phyloP scores from a whole-genome alignment of 2,329 filamentous ascomycete genomes.

The Fusarium hainanense region DNA sequence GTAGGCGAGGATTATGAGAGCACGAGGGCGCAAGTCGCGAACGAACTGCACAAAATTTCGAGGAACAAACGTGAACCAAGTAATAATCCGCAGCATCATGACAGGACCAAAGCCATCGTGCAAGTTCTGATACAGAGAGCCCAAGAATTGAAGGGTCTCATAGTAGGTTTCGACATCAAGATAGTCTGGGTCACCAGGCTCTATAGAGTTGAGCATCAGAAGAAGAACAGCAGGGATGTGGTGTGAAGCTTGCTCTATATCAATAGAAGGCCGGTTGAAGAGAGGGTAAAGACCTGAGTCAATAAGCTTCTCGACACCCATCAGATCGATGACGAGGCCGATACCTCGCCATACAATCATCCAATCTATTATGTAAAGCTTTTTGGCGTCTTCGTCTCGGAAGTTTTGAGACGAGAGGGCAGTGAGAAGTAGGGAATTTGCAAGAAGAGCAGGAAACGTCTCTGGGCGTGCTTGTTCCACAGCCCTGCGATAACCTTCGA shows the following conservation, averaged over 20 bases:
- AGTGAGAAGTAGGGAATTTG: slow-evolving; percentile 63
- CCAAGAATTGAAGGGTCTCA: slow-evolving; percentile 60
- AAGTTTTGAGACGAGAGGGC: slow-evolving; percentile 63
- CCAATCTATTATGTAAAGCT: slow-evolving; percentile 66
- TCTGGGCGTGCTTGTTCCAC: slow-evolving; percentile 59
- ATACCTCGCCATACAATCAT: slow-evolving; percentile 66
- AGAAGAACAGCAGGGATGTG: slow-evolving; percentile 61
- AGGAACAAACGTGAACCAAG: slow-evolving; percentile 64
- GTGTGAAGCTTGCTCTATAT: slow-evolving; percentile 55
- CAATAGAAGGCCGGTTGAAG: slow-evolving; percentile 61
- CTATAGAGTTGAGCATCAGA: slow-evolving; percentile 61
- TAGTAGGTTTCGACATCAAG: slow-evolving; percentile 56
- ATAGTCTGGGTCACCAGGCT: slow-evolving; percentile 56
- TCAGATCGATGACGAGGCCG: slow-evolving; percentile 58
- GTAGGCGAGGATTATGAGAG: slow-evolving; percentile 64
- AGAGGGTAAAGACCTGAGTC: slow-evolving; percentile 59
- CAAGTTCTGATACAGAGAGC: slow-evolving; percentile 64
- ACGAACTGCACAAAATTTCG: slow-evolving; percentile 57
- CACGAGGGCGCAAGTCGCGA: slow-evolving; percentile 55
- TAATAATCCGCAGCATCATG: slow-evolving; percentile 62
- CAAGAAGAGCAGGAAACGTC: slow-evolving; percentile 62
- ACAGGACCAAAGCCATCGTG: slow-evolving; percentile 56
- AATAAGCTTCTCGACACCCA: slow-evolving; percentile 44
- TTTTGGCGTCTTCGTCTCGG: slow-evolving; percentile 57
- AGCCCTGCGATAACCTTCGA: slow-evolving; percentile 63